phyloP scores from a whole-genome alignment of 73 alveolate genomes.

The Paramecium caudatum region DNA sequence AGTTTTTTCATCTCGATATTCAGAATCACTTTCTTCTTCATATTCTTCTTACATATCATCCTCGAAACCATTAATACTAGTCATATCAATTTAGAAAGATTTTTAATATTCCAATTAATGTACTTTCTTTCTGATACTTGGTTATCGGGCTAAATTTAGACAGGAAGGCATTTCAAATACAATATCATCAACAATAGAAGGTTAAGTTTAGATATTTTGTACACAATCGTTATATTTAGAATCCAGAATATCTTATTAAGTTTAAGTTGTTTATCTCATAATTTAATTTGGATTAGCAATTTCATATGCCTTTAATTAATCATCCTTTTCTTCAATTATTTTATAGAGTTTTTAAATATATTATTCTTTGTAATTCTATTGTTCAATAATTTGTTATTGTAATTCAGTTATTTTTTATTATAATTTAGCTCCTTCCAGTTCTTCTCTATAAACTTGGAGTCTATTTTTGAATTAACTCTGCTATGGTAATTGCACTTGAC shows the following conservation, averaged over 20 bases:
- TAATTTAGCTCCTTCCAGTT: neutral
- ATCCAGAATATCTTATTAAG: conserved; percentile 18
- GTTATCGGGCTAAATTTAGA: neutral
- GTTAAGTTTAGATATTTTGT: neutral
- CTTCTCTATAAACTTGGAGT: conserved; percentile 14
- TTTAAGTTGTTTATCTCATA: conserved; percentile 2
- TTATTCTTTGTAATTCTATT: neutral
- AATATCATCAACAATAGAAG: neutral
- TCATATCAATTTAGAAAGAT: conserved; percentile 17
- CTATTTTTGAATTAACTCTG: conserved; percentile 2
- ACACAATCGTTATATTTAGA: neutral
- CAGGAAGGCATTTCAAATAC: conserved; percentile 21
- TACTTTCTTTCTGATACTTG: neutral
- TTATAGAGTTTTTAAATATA: neutral
- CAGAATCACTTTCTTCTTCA: neutral
- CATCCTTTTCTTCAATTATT: neutral
- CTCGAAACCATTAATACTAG: neutral
- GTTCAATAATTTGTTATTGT: neutral
- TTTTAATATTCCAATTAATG: neutral
- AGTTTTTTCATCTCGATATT: neutral
- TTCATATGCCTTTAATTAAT: conserved; percentile 15
- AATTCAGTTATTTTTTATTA: neutral
- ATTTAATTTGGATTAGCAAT: conserved; percentile 2
- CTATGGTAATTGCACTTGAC: neutral
- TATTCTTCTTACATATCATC: neutral